Evolutionary conservation across 495 filamentous ascomycete genomes (phyloP).

Genomic region (Pyronema omphalodes): DNA sequence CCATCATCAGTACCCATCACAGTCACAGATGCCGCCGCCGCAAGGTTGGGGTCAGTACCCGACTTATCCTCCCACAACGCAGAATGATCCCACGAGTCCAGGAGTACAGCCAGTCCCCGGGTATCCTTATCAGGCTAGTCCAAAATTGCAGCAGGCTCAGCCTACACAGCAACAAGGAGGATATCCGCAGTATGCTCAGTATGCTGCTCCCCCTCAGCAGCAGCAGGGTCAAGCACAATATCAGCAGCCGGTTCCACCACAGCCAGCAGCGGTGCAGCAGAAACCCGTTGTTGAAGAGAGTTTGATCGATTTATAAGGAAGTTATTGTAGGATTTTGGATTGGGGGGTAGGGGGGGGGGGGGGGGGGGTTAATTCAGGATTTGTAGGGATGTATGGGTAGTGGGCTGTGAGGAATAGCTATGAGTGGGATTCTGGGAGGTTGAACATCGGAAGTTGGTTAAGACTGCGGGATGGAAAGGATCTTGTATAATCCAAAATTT

Average conservation of each 20-base stretch:
- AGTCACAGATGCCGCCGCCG: conserved; percentile 6
- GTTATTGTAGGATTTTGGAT: neutral
- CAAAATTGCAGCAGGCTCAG: conserved; percentile 16
- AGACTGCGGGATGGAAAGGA: too few species aligned
- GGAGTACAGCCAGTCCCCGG: too few species aligned
- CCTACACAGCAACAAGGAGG: conserved; percentile 6
- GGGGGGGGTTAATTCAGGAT: too few species aligned
- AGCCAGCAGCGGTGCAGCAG: neutral
- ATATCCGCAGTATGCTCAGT: neutral
- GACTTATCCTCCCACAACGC: neutral
- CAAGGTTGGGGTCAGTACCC: neutral
- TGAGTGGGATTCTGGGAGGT: too few species aligned
- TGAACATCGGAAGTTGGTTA: too few species aligned
- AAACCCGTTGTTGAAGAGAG: conserved; percentile 52
- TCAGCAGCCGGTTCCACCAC: neutral
- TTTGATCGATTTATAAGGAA: conserved; percentile 57
- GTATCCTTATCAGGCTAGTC: neutral
- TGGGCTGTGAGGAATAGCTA: too few species aligned
- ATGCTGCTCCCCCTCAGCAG: neutral
- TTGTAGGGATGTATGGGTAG: too few species aligned
- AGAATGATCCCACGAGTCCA: neutral
- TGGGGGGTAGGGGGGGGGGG: too few species aligned
- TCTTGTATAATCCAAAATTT: too few species aligned
- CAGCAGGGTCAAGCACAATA: conserved; percentile 25
- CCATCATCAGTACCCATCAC: conserved; percentile 25